Conservation (phyloP, 345 rosid genomes). For the Eucalyptus polybractea region DNA sequence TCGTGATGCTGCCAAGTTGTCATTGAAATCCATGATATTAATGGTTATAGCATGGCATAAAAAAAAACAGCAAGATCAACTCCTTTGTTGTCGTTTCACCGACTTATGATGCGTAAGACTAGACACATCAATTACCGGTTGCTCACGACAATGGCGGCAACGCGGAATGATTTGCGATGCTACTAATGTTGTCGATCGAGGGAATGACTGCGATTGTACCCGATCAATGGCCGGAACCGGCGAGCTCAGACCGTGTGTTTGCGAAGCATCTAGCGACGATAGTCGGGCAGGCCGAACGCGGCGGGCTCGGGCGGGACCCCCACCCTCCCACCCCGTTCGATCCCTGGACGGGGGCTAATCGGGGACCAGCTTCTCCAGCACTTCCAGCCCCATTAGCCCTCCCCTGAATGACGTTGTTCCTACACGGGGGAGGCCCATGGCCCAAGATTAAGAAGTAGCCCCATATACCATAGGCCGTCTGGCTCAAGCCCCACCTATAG, state of each 20-base stretch:
- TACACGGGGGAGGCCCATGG: background rate
- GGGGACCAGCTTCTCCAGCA: background rate
- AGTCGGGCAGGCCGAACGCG: background rate
- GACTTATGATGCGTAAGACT: background rate
- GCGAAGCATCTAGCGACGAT: background rate
- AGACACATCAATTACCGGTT: rapidly evolving
- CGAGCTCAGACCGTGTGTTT: rapidly evolving
- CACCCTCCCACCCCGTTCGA: background rate
- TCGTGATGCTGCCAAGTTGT: background rate
- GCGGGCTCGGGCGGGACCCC: background rate
- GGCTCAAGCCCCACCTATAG: background rate
- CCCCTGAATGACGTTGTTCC: background rate
- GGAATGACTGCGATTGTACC: background rate
- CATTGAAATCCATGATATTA: background rate
- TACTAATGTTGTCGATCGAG: background rate
- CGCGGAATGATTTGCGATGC: rapidly evolving
- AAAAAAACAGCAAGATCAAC: background rate
- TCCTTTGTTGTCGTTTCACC: background rate
- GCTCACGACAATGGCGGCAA: background rate
- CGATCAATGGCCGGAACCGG: background rate
- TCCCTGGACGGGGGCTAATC: background rate
- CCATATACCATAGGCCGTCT: background rate
- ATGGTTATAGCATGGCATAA: background rate
- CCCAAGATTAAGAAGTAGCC: background rate
- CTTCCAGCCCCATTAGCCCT: background rate